Conservation (phyloP, 2,329 filamentous ascomycete genomes). For the Ilyonectria robusta region DNA sequence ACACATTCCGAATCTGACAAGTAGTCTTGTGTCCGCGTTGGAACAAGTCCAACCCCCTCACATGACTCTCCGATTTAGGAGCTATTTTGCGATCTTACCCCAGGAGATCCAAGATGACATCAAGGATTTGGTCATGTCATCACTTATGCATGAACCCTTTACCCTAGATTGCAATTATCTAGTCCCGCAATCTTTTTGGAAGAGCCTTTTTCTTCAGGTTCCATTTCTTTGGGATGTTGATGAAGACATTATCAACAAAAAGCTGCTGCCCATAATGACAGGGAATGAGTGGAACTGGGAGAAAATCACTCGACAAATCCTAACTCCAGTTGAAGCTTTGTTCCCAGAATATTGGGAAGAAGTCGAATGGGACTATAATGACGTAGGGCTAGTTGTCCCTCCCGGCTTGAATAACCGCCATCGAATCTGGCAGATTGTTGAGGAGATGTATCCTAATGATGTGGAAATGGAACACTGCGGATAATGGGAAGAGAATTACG, state of each 20-base stretch:
- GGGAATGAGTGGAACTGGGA: slow-evolving; percentile 26
- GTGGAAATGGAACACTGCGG: background rate
- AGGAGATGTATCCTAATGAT: slow-evolving; percentile 28
- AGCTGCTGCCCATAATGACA: background rate
- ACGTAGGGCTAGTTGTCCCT: slow-evolving; percentile 21
- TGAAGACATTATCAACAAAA: background rate
- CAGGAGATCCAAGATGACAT: slow-evolving; percentile 15
- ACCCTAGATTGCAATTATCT: slow-evolving; percentile 20
- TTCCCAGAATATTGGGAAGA: background rate
- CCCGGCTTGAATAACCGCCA: slow-evolving; percentile 18
- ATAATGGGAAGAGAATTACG: too few species aligned
- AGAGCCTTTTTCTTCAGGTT: slow-evolving; percentile 9
- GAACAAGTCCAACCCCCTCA: background rate
- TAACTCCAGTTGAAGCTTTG: background rate
- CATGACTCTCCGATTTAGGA: background rate
- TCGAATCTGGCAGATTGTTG: slow-evolving; percentile 29
- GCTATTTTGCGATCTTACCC: slow-evolving; percentile 1
- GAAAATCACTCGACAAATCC: slow-evolving; percentile 22
- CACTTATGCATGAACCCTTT: background rate
- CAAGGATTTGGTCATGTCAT: background rate
- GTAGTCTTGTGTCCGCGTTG: slow-evolving; percentile 5
- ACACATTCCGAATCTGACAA: slow-evolving; percentile 14
- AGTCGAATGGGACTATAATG: background rate
- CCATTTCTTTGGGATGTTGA: slow-evolving; percentile 31
- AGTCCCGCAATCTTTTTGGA: slow-evolving; percentile 12